Conservation (phyloP, 1,284 basidiomycete species). For the Cutaneotrichosporon cutaneum region DNA sequence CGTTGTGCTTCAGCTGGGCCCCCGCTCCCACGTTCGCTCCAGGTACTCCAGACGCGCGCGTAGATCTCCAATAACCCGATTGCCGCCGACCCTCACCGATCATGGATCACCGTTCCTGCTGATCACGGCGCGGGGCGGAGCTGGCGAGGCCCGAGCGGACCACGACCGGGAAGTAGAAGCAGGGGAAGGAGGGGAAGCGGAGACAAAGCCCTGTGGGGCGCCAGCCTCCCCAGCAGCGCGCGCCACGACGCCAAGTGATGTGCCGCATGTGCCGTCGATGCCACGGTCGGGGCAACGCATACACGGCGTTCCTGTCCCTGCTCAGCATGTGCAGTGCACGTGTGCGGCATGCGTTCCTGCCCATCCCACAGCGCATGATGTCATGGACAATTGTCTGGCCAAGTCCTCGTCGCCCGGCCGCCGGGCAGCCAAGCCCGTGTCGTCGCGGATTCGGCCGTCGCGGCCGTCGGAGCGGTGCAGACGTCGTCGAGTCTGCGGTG, state of each 20-base stretch:
- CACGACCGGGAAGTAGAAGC: not conserved
- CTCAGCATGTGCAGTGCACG: not conserved
- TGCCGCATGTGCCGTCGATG: not conserved
- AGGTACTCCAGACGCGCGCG: not conserved
- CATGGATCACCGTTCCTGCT: not conserved
- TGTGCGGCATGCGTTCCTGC: conserved; percentile 2
- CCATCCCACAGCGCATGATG: not conserved
- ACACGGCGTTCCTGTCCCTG: not conserved
- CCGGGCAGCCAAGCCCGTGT: not conserved
- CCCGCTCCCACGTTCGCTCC: not conserved
- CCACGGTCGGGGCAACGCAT: not conserved
- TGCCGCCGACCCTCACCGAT: not conserved
- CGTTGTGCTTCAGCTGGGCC: not conserved
- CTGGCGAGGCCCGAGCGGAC: not conserved
- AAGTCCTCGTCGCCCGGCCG: too few relatives aligned
- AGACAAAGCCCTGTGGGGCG: not conserved
- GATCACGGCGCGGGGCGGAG: not conserved
- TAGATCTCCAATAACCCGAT: not conserved
- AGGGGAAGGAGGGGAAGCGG: not conserved
- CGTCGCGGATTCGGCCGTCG: not conserved
- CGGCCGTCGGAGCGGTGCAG: not conserved
- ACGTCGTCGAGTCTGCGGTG: not conserved
- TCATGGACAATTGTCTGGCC: not conserved
- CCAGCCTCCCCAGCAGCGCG: not conserved
- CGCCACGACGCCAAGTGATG: not conserved